These are phyloP conservation scores for Venustampulla echinocandica DNA, from an alignment of 495 filamentous ascomycete species.

Conservation along the genomic window DNA sequence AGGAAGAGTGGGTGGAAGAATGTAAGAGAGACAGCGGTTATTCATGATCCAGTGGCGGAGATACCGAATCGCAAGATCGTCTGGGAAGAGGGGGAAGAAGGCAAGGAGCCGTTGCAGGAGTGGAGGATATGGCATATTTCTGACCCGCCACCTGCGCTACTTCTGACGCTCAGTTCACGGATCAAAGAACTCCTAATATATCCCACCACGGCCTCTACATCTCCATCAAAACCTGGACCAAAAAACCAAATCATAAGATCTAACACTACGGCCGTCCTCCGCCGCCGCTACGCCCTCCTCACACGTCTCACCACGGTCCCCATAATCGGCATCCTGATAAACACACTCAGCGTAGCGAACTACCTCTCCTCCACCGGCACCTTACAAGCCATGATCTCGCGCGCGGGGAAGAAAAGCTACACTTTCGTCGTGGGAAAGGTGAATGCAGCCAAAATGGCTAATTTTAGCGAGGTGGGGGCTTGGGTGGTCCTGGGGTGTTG, in stretches of 20 bases:
- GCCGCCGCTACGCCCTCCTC: slow-evolving; percentile 79
- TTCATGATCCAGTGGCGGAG: slow-evolving; percentile 68
- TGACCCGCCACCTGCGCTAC: slow-evolving; percentile 70
- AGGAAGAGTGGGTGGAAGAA: slow-evolving; percentile 55
- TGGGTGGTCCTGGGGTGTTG: slow-evolving; percentile 98
- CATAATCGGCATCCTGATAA: slow-evolving; percentile 88
- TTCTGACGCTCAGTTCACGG: slow-evolving; percentile 80
- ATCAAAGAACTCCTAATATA: slow-evolving; percentile 71
- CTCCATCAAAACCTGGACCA: slow-evolving; percentile 42
- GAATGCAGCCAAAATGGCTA: slow-evolving; percentile 91
- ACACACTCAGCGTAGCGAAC: slow-evolving; percentile 84
- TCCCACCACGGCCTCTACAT: slow-evolving; percentile 42
- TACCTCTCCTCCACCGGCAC: slow-evolving; percentile 74
- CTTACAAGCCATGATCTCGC: slow-evolving; percentile 58
- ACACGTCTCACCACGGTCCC: slow-evolving; percentile 71
- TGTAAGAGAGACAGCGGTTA: slow-evolving; percentile 57
- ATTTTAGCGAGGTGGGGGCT: slow-evolving; percentile 88
- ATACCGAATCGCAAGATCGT: slow-evolving; percentile 71
- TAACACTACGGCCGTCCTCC: slow-evolving; percentile 45
- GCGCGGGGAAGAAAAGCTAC: slow-evolving; percentile 85
- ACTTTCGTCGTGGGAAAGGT: slow-evolving; percentile 94
- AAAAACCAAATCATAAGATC: slow-evolving; percentile 21
- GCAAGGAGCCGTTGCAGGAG: slow-evolving; percentile 45
- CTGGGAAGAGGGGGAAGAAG: slow-evolving; percentile 8
- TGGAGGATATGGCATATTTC: slow-evolving; percentile 88